phyloP scores from a whole-genome alignment of 192 early-diverging fungal genomes.

The Geranomyces michiganensis region DNA sequence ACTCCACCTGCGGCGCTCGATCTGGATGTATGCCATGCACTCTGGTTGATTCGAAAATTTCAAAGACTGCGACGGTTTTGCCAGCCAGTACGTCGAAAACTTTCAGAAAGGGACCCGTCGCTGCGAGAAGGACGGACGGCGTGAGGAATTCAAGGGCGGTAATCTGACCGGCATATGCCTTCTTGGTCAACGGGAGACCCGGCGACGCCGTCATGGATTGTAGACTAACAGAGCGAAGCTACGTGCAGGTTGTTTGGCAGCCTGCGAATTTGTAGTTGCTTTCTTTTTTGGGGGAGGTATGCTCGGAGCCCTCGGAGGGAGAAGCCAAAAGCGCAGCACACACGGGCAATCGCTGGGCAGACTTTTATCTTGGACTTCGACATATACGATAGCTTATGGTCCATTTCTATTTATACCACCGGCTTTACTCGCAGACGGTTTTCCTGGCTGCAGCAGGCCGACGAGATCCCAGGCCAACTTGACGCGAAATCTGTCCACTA shows the following conservation, averaged over 20 bases:
- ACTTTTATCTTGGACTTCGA: too few relatives aligned
- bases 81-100: conserved; percentile 34
- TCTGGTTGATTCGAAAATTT: conserved; percentile 36
- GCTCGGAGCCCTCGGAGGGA: too few relatives aligned
- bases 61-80: background rate
- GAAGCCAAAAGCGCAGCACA: too few relatives aligned
- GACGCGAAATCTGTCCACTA: background rate
- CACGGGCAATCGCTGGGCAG: too few relatives aligned
- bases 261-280: too few relatives aligned
- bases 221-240: too few relatives aligned
- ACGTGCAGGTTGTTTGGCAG: too few relatives aligned
- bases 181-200: conserved; percentile 10
- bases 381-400: too few relatives aligned
- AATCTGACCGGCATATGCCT: conserved; percentile 36
- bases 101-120: conserved; percentile 44
- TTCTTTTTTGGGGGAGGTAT: too few relatives aligned
- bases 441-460: background rate
- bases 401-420: too few relatives aligned
- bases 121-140: conserved; percentile 39
- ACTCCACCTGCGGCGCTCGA: background rate
- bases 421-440: too few relatives aligned
- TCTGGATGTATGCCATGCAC: conserved; percentile 50
- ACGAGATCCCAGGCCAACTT: conserved; percentile 14
- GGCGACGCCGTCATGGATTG: background rate
- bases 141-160: conserved; percentile 50